Evolutionary conservation across 352 stramenopile species (phyloP).

Genomic region (Phytophthora citricola): DNA sequence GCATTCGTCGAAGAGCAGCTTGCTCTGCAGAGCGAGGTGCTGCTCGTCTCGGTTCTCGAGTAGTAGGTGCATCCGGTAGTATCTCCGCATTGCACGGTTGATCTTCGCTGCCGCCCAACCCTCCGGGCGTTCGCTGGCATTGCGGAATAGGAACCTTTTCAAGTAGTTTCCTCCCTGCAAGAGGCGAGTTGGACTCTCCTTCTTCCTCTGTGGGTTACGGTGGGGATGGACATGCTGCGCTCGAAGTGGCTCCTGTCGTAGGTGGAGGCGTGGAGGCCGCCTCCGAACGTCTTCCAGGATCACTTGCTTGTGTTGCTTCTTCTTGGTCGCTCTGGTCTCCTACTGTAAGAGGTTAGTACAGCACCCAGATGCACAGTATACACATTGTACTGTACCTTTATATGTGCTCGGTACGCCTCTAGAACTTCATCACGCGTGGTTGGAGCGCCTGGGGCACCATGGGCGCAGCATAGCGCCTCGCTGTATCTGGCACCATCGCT

Average conservation of each 20-base stretch:
- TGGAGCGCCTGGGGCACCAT: background rate
- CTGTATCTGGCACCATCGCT: slow-evolving; percentile 3
- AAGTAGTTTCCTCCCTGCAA: slow-evolving; percentile 38
- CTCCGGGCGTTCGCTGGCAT: slow-evolving; percentile 41
- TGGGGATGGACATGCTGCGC: slow-evolving; percentile 15
- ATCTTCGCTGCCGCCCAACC: slow-evolving; percentile 67
- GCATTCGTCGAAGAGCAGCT: slow-evolving; percentile 81
- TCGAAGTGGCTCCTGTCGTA: slow-evolving; percentile 41
- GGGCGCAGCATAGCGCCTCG: slow-evolving; percentile 4
- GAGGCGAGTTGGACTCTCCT: slow-evolving; percentile 23
- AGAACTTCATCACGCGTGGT: slow-evolving; percentile 48
- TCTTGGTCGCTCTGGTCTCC: slow-evolving; percentile 52
- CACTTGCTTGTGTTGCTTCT: slow-evolving; percentile 63
- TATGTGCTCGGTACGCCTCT: slow-evolving; percentile 48
- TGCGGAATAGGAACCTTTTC: slow-evolving; percentile 50
- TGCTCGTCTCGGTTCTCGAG: slow-evolving; percentile 48
- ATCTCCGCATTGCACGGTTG: slow-evolving; percentile 60
- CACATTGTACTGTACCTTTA: slow-evolving; percentile 39
- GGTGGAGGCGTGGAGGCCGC: slow-evolving; percentile 46
- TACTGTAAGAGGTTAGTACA: slow-evolving; percentile 15
- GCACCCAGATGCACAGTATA: no score
- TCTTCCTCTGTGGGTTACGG: slow-evolving; percentile 9
- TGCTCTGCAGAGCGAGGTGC: slow-evolving; percentile 65
- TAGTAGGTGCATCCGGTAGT: slow-evolving; percentile 58
- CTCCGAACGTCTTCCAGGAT: slow-evolving; percentile 61